Base-by-base conservation (phyloP, 1,139 yeast genomes). In the Nadsonia starkeyi-henricii region DNA sequence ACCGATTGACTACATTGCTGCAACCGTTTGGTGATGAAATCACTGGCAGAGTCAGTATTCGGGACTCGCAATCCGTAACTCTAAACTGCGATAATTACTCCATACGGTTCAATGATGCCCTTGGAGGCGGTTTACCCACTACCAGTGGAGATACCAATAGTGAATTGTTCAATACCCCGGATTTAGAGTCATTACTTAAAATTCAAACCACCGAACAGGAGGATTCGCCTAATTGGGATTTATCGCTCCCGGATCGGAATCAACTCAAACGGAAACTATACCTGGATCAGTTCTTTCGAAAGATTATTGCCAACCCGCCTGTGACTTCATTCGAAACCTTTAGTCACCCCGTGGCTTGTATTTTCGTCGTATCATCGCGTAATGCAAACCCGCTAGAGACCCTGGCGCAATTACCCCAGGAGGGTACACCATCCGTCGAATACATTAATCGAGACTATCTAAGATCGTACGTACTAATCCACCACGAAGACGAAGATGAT, bases 291-390 rank as follows among this genome's bases (percentile, higher is more conserved):
- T 72, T 80, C 55, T 73, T 84, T 54, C 72, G 81, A 45, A 74
- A 79, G 53, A 62, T 85, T 26, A 69, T 84, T 21, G 72, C 89
- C 0, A 72, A 83, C 15, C 73, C 77, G 39, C 73, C 74, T 21
- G 69, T 85, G 4, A 79, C 86, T 2, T 82, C 95, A 1, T 88
- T 85, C 62, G 97, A 91, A 62, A 81, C 91, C 2, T 82, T 89
- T 61, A 82, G 85, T 56, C 97, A 91, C 61, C 97, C 98, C 0
- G 76, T 88, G 1, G 75, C 88, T 1, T 85, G 89, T 48, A 64
- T 89, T 18, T 72, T 88, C 48, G 81, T 83, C 3, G 70, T 89
- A 2, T 73, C 82, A 47, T 63, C 71, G 26, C 55, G 59, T 28
- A 63, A 62, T 45, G 57, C 60, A 23, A 80, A 79, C 52, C 68